Evolutionary conservation across 2,329 filamentous ascomycete species (phyloP).

Genomic region (Xylaria sp.): DNA sequence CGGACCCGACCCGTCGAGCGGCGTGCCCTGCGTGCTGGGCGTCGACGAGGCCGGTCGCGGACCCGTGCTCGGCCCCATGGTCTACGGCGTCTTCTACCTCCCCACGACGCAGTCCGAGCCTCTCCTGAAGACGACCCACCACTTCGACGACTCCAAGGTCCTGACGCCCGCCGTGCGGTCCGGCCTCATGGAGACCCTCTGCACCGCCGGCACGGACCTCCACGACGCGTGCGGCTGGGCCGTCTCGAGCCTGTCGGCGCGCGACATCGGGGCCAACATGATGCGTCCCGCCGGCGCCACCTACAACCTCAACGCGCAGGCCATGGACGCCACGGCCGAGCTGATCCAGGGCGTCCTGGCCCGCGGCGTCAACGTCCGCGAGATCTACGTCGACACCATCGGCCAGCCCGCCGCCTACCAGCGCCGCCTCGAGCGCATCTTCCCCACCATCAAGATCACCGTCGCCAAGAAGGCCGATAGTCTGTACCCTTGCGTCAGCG

Average conservation of each 20-base stretch:
- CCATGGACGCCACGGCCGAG: slow-evolving; percentile 88
- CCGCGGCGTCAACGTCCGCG: slow-evolving; percentile 80
- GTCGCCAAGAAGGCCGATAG: slow-evolving; percentile 94
- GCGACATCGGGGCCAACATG: slow-evolving; percentile 84
- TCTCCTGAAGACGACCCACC: slow-evolving; percentile 80
- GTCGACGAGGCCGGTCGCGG: slow-evolving; percentile 95
- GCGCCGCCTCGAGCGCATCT: slow-evolving; percentile 81
- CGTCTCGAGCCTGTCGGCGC: slow-evolving; percentile 80
- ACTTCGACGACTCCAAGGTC: slow-evolving; percentile 96
- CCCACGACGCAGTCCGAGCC: slow-evolving; percentile 76
- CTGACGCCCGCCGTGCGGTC: slow-evolving; percentile 83
- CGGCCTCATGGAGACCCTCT: slow-evolving; percentile 74
- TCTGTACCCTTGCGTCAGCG: slow-evolving; percentile 90
- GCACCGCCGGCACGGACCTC: slow-evolving; percentile 66
- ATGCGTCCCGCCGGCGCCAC: slow-evolving; percentile 64
- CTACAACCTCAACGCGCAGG: slow-evolving; percentile 97
- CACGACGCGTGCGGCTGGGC: slow-evolving; percentile 78
- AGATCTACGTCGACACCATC: slow-evolving; percentile 96
- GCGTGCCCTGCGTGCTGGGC: slow-evolving; percentile 78
- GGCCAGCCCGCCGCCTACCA: slow-evolving; percentile 86
- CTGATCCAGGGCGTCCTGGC: slow-evolving; percentile 82
- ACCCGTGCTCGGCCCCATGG: slow-evolving; percentile 87
- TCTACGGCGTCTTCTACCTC: slow-evolving; percentile 78
- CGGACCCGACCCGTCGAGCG: slow-evolving; percentile 48
- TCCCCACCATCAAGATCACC: slow-evolving; percentile 79